Evolutionary conservation across 805 yeast genomes (phyloP).

Genomic region (Ogataea chonburiensis): DNA sequence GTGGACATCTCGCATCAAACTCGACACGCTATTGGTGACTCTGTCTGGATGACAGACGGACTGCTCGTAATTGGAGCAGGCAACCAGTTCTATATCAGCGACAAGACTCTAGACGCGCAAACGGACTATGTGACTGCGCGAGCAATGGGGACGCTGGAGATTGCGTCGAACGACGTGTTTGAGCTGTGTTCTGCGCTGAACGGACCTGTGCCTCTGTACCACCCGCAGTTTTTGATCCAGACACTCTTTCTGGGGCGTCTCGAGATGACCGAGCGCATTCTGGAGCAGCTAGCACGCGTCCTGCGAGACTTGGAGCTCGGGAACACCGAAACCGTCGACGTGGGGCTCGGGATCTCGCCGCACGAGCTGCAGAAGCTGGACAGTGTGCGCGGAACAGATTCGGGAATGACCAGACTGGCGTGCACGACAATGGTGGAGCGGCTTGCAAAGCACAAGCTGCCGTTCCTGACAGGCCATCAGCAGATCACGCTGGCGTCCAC

Average conservation of each 20-base stretch:
- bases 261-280: constrained; percentile 52
- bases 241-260: constrained; percentile 61
- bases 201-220: constrained; percentile 88
- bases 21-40: constrained; percentile 81
- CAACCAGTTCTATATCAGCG: constrained; percentile 82
- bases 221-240: constrained; percentile 85
- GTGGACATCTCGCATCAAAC: constrained; percentile 72
- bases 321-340: constrained; percentile 19
- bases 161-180: constrained; percentile 55
- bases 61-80: constrained; percentile 83
- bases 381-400: constrained; percentile 25
- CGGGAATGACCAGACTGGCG: constrained; percentile 27
- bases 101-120: constrained; percentile 56
- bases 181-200: constrained; percentile 75
- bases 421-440: constrained; percentile 54
- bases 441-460: constrained; percentile 64
- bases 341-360: constrained; percentile 25
- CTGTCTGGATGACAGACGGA: constrained; percentile 81
- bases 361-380: constrained; percentile 26
- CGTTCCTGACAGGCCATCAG: constrained; percentile 85
- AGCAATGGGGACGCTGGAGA: constrained; percentile 58
- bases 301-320: constrained; percentile 55
- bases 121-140: constrained; percentile 49
- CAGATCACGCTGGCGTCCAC: constrained; percentile 78
- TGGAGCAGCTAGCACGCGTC: constrained; percentile 50